Evolutionary conservation across 2,329 filamentous ascomycete genomes (phyloP).

Genomic region (Fusarium buharicum): DNA sequence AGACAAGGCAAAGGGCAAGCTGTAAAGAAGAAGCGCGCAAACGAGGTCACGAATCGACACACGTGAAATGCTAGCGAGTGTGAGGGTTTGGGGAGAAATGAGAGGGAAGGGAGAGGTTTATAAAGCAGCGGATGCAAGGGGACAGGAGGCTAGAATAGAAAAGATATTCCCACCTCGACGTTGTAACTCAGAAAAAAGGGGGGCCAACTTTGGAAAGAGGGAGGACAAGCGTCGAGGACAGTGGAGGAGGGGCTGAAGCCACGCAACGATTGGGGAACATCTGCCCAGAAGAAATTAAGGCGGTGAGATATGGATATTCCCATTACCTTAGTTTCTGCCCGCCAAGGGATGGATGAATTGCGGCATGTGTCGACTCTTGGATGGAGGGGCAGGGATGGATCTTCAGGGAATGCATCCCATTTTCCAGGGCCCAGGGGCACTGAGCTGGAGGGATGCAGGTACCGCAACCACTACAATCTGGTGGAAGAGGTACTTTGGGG

Average conservation of each 20-base stretch:
- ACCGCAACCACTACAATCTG: constrained; percentile 26
- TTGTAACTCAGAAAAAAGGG: constrained; percentile 36
- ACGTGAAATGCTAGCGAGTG: constrained; percentile 38
- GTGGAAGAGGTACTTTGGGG: constrained; percentile 21
- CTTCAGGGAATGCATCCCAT: constrained; percentile 24
- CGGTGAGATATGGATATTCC: constrained; percentile 39
- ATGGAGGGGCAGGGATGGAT: constrained; percentile 32
- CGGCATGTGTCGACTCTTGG: constrained; percentile 36
- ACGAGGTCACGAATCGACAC: constrained; percentile 39
- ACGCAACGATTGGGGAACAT: constrained; percentile 37
- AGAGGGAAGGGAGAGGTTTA: constrained; percentile 32
- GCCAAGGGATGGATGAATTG: constrained; percentile 27
- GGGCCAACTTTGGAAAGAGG: constrained; percentile 19
- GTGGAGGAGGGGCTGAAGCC: constrained; percentile 38
- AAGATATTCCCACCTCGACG: constrained; percentile 38
- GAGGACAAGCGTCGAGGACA: constrained; percentile 3
- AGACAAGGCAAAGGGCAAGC: constrained; percentile 25
- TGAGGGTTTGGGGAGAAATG: constrained; percentile 21
- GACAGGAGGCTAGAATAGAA: constrained; percentile 40
- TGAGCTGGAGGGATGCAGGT: constrained; percentile 33
- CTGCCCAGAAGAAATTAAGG: constrained; percentile 42
- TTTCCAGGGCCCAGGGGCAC: constrained; percentile 17
- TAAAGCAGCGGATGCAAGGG: constrained; percentile 34
- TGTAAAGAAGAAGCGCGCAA: constrained; percentile 38
- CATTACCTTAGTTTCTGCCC: constrained; percentile 37